Base-by-base conservation (phyloP, 495 filamentous ascomycete species). In the Xylaria venustula region DNA sequence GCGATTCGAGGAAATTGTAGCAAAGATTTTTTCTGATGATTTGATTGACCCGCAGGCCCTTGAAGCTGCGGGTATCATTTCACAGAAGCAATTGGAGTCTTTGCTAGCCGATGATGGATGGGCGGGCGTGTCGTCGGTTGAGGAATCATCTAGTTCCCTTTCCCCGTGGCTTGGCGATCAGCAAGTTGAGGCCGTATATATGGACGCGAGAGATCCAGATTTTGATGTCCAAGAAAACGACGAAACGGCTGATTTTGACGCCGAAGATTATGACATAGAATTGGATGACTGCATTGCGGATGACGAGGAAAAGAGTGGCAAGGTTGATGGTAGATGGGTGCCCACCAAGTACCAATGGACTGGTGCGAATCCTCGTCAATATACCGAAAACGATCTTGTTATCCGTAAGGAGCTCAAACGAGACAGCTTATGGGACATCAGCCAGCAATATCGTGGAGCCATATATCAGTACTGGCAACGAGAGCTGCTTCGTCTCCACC, bases 131-230 rank as follows among this genome's bases (percentile, higher is more conserved):
- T 46, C 63, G 6, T 59, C 64, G 4, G 55, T 69, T 1, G 69
- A 79, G 19, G 65, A 73, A 4, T 60, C 66, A 1, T 58, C 63
- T 0, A 84, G 84, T 17, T 76, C 81, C 0, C 79, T 94, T 54
- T 69, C 72, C 2, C 68, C 78, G 12, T 93, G 90, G 89, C 75
- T 94, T 32, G 83, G 85, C 4, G 79, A 81, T 12, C 69, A 76
- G 46, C 51, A 75, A 9, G 64, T 65, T 20, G 67, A 75, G 36
- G 68, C 61, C 1, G 62, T 66, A 45, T 53, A 59, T 4, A 61
- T 63, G 20, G 58, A 68, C 3, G 59, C 65, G 7, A 64, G 68
- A 11, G 71, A 76, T 14, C 66, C 73, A 12, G 69, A 79, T 1
- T 75, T 69, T 11, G 75, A 81, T 7, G 63, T 65, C 0, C 60